Evolutionary conservation across 495 filamentous ascomycete species (phyloP).

Genomic region (Usnea hakonensis): DNA sequence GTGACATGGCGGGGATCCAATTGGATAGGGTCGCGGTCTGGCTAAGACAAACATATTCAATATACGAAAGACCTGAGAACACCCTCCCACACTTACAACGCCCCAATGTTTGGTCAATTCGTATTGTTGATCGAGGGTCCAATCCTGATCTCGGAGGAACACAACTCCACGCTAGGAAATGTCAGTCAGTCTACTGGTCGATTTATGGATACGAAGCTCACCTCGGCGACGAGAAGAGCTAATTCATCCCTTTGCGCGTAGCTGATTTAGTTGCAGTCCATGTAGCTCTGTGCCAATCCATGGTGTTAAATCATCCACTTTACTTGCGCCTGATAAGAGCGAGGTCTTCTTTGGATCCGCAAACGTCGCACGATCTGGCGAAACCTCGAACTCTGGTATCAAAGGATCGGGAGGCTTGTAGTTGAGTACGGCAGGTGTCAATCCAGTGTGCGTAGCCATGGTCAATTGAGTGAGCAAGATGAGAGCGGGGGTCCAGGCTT

Average conservation of each 20-base stretch:
- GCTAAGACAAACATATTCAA: slow-evolving; percentile 16
- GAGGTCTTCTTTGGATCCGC: slow-evolving; percentile 20
- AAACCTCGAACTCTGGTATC: slow-evolving; percentile 12
- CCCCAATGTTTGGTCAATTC: slow-evolving; percentile 26
- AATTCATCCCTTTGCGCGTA: slow-evolving; percentile 38
- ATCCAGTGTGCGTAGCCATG: slow-evolving; percentile 18
- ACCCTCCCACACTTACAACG: slow-evolving; percentile 14
- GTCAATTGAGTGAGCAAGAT: slow-evolving; percentile 11
- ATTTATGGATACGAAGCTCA: background rate
- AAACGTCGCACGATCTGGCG: slow-evolving; percentile 3
- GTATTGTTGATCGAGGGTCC: slow-evolving; percentile 27
- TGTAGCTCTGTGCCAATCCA: slow-evolving; percentile 37
- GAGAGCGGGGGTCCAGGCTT: slow-evolving; percentile 1
- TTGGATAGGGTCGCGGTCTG: slow-evolving; percentile 10
- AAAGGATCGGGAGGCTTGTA: slow-evolving; percentile 16
- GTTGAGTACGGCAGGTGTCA: slow-evolving; percentile 14
- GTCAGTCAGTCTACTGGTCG: slow-evolving; percentile 7
- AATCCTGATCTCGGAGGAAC: slow-evolving; percentile 40
- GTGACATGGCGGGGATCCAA: background rate
- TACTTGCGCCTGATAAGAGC: slow-evolving; percentile 20
- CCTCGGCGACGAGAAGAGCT: slow-evolving; percentile 37
- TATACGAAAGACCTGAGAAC: slow-evolving; percentile 16
- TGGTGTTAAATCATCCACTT: slow-evolving; percentile 31
- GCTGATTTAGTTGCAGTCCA: slow-evolving; percentile 35
- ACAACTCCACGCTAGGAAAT: slow-evolving; percentile 29